phyloP scores from a whole-genome alignment of 1,139 yeast species.

The Saccharomyces hybrid region DNA sequence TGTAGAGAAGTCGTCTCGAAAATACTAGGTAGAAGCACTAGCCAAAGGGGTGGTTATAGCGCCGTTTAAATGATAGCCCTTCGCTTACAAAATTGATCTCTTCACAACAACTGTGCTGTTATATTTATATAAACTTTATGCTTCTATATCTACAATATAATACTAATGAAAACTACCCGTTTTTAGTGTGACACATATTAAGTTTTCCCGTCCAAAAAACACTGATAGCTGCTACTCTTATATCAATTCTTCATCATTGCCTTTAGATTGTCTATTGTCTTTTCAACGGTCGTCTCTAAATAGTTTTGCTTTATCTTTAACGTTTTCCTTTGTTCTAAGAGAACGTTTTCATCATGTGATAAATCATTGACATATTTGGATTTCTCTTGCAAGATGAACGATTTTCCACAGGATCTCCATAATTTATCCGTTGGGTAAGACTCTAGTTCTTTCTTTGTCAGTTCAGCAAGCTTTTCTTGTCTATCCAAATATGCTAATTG shows the following conservation, averaged over 20 bases:
- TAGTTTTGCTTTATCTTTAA: constrained; percentile 64
- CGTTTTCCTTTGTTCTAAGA: constrained; percentile 52
- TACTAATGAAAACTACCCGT: constrained; percentile 1
- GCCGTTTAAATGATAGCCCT: constrained; percentile 49
- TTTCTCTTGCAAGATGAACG: constrained; percentile 43
- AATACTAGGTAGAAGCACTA: constrained; percentile 48
- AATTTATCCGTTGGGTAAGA: constrained; percentile 42
- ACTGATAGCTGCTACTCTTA: neutral
- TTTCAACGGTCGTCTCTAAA: constrained; percentile 69
- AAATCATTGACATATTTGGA: constrained; percentile 46
- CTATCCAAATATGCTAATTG: constrained; percentile 53
- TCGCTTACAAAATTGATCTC: neutral
- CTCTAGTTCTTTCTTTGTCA: constrained; percentile 49
- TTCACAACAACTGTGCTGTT: neutral
- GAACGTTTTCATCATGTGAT: constrained; percentile 44
- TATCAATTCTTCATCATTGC: constrained; percentile 6
- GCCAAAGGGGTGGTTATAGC: constrained; percentile 72
- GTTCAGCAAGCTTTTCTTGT: constrained; percentile 49
- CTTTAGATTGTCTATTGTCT: constrained; percentile 56
- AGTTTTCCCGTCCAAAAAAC: neutral
- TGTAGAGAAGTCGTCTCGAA: constrained; percentile 60
- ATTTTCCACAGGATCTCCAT: constrained; percentile 83
- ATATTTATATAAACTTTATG: neutral
- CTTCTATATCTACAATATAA: neutral
- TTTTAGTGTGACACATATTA: neutral